Evolutionary conservation across 1,284 basidiomycete genomes (phyloP), one percentile per base, ranked within the genome.

Genomic region (Tilletia caries): DNA sequence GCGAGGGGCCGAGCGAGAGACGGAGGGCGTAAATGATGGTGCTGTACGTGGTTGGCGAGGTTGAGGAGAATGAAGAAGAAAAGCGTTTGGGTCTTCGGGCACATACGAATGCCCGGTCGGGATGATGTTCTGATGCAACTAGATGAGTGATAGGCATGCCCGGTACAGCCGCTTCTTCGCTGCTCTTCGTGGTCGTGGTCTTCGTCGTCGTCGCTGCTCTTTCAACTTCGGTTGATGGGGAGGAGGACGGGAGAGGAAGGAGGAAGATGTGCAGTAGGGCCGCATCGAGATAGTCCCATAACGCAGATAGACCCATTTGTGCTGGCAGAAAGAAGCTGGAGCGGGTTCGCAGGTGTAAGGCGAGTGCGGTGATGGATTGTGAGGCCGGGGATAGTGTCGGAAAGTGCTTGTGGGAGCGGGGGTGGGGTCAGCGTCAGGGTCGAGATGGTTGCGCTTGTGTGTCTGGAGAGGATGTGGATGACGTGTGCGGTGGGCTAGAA

Each of bases 251-350:
- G 6, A 27, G 32, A 34, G 58, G 58, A 4, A 82, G 68, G 64
- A 78, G 71, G 54, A 82, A 72, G 10, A 71, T 74, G 73, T 90
- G 89, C 68, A 97, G 86, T 18, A 96, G 85, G 2, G 87, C 86
- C 0, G 90, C 94, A 73, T 97, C 94, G 67, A 95, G 86, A 83
- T 92, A 95, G 85, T 98, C 93, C 95, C 95, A 98, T 13, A 95
- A n/a, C 86, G 82, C 92, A 89, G 75, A 98, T 84, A 32, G 87
- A 88, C 13, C 95, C 95, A 77, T 95, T 91, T 67, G 90, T 83
- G 1, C 92, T 92, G 37, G 89, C 89, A 10, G 93, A 93, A 75
- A 97, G 88, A 69, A 98, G 85, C 83, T 98, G 95, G 71, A 94
- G 91, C 20, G 89, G 87, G 84, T 97, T 97, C 73, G 89, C 87